phyloP scores from a whole-genome alignment of 768 basidiomycete species.

The Lactifluus pinguis region DNA sequence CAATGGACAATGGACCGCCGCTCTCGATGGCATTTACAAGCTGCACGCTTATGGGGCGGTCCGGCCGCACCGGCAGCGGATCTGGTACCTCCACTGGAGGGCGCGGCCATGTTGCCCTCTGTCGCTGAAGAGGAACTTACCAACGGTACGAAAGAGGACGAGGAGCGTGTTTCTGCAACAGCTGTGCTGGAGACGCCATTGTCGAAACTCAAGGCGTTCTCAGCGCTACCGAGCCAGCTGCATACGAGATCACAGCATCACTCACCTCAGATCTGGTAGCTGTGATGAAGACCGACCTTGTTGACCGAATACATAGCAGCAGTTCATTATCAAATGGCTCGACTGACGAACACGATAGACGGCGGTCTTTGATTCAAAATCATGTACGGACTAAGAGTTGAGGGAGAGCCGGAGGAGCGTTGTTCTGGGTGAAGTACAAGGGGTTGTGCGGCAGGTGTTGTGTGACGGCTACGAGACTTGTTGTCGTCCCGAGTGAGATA shows the following conservation, averaged over 20 bases:
- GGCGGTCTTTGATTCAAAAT: slow-evolving; percentile 70
- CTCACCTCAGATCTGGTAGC: slow-evolving; percentile 72
- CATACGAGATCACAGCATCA: slow-evolving; percentile 64
- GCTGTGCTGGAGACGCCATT: slow-evolving; percentile 37
- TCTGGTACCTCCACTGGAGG: slow-evolving; percentile 36
- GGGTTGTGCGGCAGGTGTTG: slow-evolving; percentile 54
- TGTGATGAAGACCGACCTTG: slow-evolving; percentile 57
- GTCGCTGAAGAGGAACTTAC: slow-evolving; percentile 29
- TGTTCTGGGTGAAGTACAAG: slow-evolving; percentile 51
- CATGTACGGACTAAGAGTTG: slow-evolving; percentile 64
- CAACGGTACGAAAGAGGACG: slow-evolving; percentile 13
- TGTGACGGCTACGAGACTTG: too few relatives aligned
- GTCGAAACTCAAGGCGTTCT: slow-evolving; percentile 61
- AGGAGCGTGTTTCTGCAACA: neutral
- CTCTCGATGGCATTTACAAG: slow-evolving; percentile 64
- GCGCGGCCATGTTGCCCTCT: slow-evolving; percentile 16
- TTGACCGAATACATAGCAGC: slow-evolving; percentile 35
- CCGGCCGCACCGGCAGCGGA: neutral
- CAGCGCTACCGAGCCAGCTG: slow-evolving; percentile 67
- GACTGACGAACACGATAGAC: slow-evolving; percentile 43
- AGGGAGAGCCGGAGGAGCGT: slow-evolving; percentile 71
- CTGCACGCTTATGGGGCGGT: slow-evolving; percentile 49
- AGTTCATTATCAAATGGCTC: neutral
- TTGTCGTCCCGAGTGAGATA: too few relatives aligned
- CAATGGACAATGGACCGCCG: slow-evolving; percentile 83